Evolutionary conservation across 148 eudicot genomes (phyloP).

Genomic region (Oxyria digyna): DNA sequence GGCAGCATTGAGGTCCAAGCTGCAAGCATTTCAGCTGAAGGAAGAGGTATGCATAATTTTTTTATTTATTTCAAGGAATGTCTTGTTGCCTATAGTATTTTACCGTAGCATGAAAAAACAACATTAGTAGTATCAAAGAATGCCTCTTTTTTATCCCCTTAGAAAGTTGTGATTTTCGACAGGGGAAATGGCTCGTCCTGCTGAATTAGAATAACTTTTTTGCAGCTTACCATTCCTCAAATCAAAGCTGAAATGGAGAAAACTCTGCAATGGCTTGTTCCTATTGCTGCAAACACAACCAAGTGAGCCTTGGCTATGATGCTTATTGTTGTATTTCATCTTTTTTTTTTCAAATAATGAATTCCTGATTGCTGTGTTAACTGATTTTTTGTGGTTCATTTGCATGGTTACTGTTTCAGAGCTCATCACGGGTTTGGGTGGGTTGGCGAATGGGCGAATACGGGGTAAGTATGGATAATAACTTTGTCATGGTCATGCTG

Average conservation of each 20-base stretch:
- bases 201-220: neutral
- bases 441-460: constrained; percentile 99
- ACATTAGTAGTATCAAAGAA: neutral
- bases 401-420: constrained; percentile 28
- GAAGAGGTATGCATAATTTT: constrained; percentile 49
- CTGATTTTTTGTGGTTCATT: constrained; percentile 3
- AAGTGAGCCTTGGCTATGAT: constrained; percentile 42
- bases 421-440: constrained; percentile 98
- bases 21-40: constrained; percentile 53
- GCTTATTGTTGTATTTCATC: neutral
- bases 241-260: constrained; percentile 98
- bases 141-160: neutral
- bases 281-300: constrained; percentile 85
- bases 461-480: constrained; percentile 76
- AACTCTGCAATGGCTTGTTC: constrained; percentile 94
- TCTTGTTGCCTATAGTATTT: neutral
- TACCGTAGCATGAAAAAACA: neutral
- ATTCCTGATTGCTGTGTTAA: neutral
- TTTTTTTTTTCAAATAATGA: neutral
- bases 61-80: neutral
- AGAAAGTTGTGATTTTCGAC: neutral
- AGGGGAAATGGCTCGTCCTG: neutral
- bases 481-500: too few species aligned
- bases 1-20: constrained; percentile 62
- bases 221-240: constrained; percentile 68